These are phyloP conservation scores for Cutaneotrichosporon curvatum DNA, from an alignment of 1,284 basidiomycete species.

Conservation along the genomic window DNA sequence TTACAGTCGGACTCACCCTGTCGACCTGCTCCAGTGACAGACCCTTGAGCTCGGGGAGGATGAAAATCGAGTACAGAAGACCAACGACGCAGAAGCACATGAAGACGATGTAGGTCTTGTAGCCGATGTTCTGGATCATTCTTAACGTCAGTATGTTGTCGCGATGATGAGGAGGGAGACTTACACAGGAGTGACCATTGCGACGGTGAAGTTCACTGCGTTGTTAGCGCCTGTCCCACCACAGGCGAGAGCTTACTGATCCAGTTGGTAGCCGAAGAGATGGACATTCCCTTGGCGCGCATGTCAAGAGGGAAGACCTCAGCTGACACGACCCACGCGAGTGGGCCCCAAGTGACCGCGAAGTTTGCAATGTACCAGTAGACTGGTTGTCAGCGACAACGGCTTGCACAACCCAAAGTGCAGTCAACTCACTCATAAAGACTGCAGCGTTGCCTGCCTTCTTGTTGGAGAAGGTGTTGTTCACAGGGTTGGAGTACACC, in stretches of 20 bases:
- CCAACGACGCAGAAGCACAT: constrained; percentile 43
- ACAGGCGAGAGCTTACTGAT: constrained; percentile 41
- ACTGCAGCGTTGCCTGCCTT: constrained; percentile 16
- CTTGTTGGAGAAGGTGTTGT: constrained; percentile 5
- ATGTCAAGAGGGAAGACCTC: constrained; percentile 45
- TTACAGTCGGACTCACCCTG: constrained; percentile 2
- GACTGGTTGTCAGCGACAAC: constrained; percentile 13
- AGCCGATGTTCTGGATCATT: constrained; percentile 38
- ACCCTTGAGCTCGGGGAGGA: constrained; percentile 40
- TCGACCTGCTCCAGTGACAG: constrained; percentile 40
- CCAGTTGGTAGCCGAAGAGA: constrained; percentile 37
- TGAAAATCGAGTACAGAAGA: constrained; percentile 34
- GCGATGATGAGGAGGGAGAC: not conserved
- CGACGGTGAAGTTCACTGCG: constrained; percentile 42
- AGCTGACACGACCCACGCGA: constrained; percentile 43
- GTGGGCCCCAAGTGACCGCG: constrained; percentile 43
- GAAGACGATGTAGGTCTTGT: constrained; percentile 44
- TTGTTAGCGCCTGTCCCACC: constrained; percentile 11
- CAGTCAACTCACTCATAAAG: constrained; percentile 15
- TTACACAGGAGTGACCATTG: constrained; percentile 22
- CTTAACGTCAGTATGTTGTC: constrained; percentile 24
- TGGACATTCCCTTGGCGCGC: constrained; percentile 44
- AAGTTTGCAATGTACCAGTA: constrained; percentile 42
- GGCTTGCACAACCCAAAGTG: not conserved
- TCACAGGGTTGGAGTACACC: constrained; percentile 3